A percentile compares a stretch with the other conserved stretches of the same genome.
Evolutionary conservation across 768 basidiomycete species (phyloP).

Genomic region (Gloeopeniophorella convolvens): DNA sequence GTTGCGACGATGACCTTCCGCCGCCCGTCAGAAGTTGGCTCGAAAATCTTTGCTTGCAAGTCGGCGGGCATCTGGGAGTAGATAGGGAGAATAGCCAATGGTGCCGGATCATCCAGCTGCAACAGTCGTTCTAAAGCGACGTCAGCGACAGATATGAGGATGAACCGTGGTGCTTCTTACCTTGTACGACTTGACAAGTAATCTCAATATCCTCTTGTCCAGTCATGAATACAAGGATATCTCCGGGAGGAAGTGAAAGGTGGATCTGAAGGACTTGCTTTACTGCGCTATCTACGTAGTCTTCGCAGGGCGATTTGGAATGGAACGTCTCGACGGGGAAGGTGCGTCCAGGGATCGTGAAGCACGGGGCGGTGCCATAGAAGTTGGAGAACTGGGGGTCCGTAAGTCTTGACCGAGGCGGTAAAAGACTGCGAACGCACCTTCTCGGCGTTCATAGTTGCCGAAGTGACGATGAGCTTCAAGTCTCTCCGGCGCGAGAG

Average conservation of each 20-base stretch:
- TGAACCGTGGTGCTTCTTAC: constrained; percentile 35
- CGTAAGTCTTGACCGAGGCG: not conserved
- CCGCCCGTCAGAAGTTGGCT: constrained; percentile 87
- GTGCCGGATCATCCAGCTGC: constrained; percentile 86
- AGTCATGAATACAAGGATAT: constrained; percentile 98
- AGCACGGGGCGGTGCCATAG: constrained; percentile 91
- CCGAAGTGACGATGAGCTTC: constrained; percentile 96
- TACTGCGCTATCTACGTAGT: constrained; percentile 96
- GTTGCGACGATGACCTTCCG: constrained; percentile 98
- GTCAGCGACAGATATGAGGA: not conserved
- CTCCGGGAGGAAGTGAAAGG: constrained; percentile 84
- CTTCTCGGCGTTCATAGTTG: constrained; percentile 99
- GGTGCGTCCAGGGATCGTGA: constrained; percentile 90
- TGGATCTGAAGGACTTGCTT: constrained; percentile 98
- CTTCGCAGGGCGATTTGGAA: constrained; percentile 96
- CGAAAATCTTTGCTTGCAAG: constrained; percentile 96
- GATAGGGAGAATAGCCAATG: constrained; percentile 89
- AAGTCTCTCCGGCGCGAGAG: constrained; percentile 86
- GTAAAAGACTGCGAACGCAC: constrained; percentile 32
- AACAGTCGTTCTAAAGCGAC: constrained; percentile 69
- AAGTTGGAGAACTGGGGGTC: constrained; percentile 82
- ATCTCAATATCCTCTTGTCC: constrained; percentile 99
- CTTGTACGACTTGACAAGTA: constrained; percentile 90
- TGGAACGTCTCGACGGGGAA: constrained; percentile 98
- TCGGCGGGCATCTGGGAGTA: constrained; percentile 99